These are phyloP conservation scores for Neurospora discreta DNA, from an alignment of 495 filamentous ascomycete genomes.

Conservation along the genomic window DNA sequence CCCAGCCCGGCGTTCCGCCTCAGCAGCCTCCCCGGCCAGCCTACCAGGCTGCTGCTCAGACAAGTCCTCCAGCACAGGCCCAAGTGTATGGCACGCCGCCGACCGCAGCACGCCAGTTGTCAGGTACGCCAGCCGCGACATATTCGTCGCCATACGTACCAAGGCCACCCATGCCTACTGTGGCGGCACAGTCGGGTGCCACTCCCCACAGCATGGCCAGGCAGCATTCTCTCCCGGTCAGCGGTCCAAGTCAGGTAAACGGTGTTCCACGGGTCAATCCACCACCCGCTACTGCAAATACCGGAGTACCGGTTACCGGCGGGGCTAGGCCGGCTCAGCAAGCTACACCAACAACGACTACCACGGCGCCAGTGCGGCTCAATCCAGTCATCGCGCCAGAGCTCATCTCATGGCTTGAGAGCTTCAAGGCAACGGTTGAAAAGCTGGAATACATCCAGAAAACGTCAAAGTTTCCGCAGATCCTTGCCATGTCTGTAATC, in stretches of 20 bases:
- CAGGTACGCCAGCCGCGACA: slow-evolving; percentile 22
- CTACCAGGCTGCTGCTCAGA: slow-evolving; percentile 20
- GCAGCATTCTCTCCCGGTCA: slow-evolving; percentile 5
- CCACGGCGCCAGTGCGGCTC: slow-evolving; percentile 2
- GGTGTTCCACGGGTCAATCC: slow-evolving; percentile 10
- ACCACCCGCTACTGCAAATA: not conserved
- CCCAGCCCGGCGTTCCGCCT: slow-evolving; percentile 12
- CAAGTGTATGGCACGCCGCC: slow-evolving; percentile 19
- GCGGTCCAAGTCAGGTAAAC: slow-evolving; percentile 8
- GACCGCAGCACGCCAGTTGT: slow-evolving; percentile 19
- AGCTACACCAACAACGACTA: not conserved
- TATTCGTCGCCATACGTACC: slow-evolving; percentile 36
- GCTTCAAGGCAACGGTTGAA: slow-evolving; percentile 20
- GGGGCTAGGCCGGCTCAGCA: slow-evolving; percentile 7
- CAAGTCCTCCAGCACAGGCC: slow-evolving; percentile 23
- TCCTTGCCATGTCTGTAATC: slow-evolving; percentile 24
- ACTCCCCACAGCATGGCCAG: slow-evolving; percentile 9
- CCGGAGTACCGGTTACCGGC: not conserved
- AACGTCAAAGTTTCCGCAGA: slow-evolving; percentile 8
- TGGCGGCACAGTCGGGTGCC: slow-evolving; percentile 8
- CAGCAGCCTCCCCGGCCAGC: slow-evolving; percentile 16
- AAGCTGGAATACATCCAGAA: slow-evolving; percentile 9
- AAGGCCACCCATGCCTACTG: slow-evolving; percentile 16
- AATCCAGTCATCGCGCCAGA: slow-evolving; percentile 18
- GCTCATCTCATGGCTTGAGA: slow-evolving; percentile 14